Percentiles rank a stretch among this genome's conserved stretches.
Evolutionary conservation across 2,329 filamentous ascomycete genomes (phyloP).

Genomic region (Fusarium nodosum): DNA sequence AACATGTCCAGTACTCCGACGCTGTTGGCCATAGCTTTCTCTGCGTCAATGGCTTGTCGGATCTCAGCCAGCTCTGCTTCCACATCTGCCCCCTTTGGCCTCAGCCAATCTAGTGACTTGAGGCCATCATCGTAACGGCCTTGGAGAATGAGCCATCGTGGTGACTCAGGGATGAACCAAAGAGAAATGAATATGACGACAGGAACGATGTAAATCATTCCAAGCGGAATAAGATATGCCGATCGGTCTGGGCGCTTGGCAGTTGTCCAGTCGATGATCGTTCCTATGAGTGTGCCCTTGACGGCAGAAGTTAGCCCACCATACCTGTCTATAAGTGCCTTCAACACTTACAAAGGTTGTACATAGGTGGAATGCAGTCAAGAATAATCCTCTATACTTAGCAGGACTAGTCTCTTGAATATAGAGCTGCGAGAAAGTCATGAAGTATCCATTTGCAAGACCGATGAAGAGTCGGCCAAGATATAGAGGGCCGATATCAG

Average conservation of each 20-base stretch:
- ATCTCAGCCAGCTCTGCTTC: slow-evolving; percentile 37
- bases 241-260: slow-evolving; percentile 41
- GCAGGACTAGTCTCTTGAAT: slow-evolving; percentile 43
- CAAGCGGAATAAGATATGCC: slow-evolving; percentile 42
- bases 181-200: slow-evolving; percentile 20
- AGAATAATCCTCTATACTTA: slow-evolving; percentile 43
- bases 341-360: slow-evolving; percentile 40
- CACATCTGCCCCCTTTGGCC: slow-evolving; percentile 24
- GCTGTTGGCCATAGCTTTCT: slow-evolving; percentile 17
- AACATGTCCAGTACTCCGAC: slow-evolving; percentile 44
- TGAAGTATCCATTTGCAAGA: slow-evolving; percentile 45
- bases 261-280: slow-evolving; percentile 45
- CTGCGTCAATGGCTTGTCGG: slow-evolving; percentile 32
- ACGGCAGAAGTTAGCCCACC: not conserved
- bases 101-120: slow-evolving; percentile 36
- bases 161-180: slow-evolving; percentile 43
- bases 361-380: slow-evolving; percentile 43
- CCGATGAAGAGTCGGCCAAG: slow-evolving; percentile 39
- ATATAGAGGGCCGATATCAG: slow-evolving; percentile 37
- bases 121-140: slow-evolving; percentile 39
- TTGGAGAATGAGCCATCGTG: slow-evolving; percentile 43
- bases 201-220: slow-evolving; percentile 41
- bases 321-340: accelerated
- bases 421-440: slow-evolving; percentile 46
- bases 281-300: slow-evolving; percentile 41